Conservation (phyloP, 768 basidiomycete genomes). For the Russula sp. region DNA sequence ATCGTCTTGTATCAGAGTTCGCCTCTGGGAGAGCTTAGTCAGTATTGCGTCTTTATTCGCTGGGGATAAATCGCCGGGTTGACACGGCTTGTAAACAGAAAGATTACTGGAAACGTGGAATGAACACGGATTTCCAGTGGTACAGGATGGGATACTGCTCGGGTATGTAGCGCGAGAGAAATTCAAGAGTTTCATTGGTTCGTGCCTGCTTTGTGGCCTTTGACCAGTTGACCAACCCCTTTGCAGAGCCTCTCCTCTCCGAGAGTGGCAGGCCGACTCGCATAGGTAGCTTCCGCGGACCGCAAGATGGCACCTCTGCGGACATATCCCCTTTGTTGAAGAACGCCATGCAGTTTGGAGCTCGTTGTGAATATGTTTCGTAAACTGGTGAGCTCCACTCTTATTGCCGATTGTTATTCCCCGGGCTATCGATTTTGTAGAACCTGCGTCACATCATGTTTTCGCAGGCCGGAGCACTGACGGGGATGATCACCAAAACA, state of each 20-base stretch:
- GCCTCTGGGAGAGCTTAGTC: slow-evolving; percentile 45
- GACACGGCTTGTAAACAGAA: slow-evolving; percentile 26
- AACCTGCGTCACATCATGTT: slow-evolving; percentile 65
- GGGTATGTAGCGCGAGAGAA: slow-evolving; percentile 58
- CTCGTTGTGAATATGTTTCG: slow-evolving; percentile 70
- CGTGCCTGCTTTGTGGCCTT: not conserved
- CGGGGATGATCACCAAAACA: slow-evolving; percentile 61
- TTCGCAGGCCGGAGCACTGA: slow-evolving; percentile 49
- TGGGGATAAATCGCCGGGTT: not conserved
- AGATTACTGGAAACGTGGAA: slow-evolving; percentile 36
- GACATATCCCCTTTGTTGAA: slow-evolving; percentile 34
- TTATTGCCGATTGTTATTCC: not conserved
- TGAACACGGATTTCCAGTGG: slow-evolving; percentile 62
- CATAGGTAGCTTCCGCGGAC: slow-evolving; percentile 1
- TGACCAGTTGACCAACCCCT: slow-evolving; percentile 2
- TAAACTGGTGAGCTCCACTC: slow-evolving; percentile 43
- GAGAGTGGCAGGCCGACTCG: slow-evolving; percentile 4
- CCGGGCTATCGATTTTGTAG: slow-evolving; percentile 32
- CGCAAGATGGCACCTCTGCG: not conserved
- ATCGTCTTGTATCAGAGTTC: slow-evolving; percentile 35
- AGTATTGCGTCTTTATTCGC: slow-evolving; percentile 4
- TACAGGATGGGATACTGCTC: slow-evolving; percentile 42
- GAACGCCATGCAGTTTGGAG: slow-evolving; percentile 55
- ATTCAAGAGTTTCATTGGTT: slow-evolving; percentile 35
- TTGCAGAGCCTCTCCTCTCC: slow-evolving; percentile 4